These are phyloP conservation scores for Euphorbia neoarborescens DNA, from an alignment of 441 rosid species.

Conservation along the genomic window DNA sequence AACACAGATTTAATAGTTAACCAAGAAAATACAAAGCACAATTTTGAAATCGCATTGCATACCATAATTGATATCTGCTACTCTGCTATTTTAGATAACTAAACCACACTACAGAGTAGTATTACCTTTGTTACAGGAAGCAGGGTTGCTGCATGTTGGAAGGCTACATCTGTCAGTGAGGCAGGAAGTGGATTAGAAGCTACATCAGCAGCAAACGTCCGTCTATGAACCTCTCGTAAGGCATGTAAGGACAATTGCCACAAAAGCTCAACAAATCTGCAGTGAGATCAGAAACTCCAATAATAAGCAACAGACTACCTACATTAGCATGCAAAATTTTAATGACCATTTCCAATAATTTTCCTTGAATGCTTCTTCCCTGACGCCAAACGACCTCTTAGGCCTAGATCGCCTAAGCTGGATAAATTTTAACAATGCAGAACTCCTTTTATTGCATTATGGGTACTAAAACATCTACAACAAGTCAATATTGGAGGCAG, in stretches of 20 bases:
- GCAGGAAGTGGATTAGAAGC: slow-evolving; percentile 87
- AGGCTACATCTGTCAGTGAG: slow-evolving; percentile 89
- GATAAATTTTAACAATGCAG: not conserved
- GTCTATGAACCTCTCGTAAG: slow-evolving; percentile 83
- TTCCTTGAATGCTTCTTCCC: not conserved
- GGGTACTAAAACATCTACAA: not conserved
- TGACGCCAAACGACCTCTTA: not conserved
- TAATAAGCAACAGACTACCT: slow-evolving; percentile 1
- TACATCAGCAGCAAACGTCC: slow-evolving; percentile 83
- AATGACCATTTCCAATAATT: not conserved
- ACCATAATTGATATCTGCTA: not conserved
- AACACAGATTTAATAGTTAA: not conserved
- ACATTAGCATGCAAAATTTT: not conserved
- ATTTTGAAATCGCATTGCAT: not conserved
- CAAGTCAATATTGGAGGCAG: not conserved
- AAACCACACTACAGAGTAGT: not conserved
- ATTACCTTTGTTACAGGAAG: slow-evolving; percentile 93
- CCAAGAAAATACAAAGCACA: not conserved
- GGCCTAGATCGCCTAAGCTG: not conserved
- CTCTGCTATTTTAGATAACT: not conserved
- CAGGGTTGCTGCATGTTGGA: slow-evolving; percentile 94
- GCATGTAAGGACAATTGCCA: slow-evolving; percentile 99
- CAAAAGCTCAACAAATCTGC: slow-evolving; percentile 93
- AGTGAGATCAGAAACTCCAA: slow-evolving; percentile 24
- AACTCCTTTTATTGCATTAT: not conserved